These are phyloP conservation scores for Diaporthe vexans DNA, from an alignment of 2,329 filamentous ascomycete species.

Conservation along the genomic window DNA sequence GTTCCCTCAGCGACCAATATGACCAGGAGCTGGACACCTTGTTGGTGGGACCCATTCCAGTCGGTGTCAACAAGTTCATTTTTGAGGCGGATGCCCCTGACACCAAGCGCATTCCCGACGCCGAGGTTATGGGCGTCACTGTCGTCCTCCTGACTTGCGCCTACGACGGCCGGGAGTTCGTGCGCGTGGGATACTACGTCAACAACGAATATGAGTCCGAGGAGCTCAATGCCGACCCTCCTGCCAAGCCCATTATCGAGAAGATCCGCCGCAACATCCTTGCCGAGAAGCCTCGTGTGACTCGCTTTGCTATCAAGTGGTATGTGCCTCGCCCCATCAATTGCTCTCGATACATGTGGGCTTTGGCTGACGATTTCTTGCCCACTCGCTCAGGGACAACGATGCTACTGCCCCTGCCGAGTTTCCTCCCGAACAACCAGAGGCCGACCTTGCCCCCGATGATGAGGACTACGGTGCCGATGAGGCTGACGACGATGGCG, in stretches of 20 bases:
- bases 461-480: conserved; percentile 94
- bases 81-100: conserved; percentile 96
- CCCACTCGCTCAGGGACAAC: conserved; percentile 79
- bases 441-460: conserved; percentile 88
- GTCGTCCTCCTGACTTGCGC: conserved; percentile 96
- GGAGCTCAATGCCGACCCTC: conserved; percentile 89
- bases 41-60: conserved; percentile 95
- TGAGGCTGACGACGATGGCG: conserved; percentile 80
- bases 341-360: background rate
- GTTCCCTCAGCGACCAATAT: conserved; percentile 81
- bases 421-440: conserved; percentile 96
- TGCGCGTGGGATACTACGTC: conserved; percentile 98
- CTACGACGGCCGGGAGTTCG: conserved; percentile 96
- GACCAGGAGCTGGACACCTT: conserved; percentile 98
- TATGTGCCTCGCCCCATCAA: conserved; percentile 58
- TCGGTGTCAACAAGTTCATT: conserved; percentile 98
- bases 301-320: conserved; percentile 99
- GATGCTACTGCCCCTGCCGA: conserved; percentile 96
- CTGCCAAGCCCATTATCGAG: conserved; percentile 92
- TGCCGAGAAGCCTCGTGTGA: conserved; percentile 97
- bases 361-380: conserved; percentile 16
- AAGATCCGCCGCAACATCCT: conserved; percentile 93
- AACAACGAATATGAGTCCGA: conserved; percentile 99
- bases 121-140: conserved; percentile 96
- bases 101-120: conserved; percentile 89